These are phyloP conservation scores for Quercus cerris DNA, from an alignment of 306 rosid genomes.

Conservation along the genomic window DNA sequence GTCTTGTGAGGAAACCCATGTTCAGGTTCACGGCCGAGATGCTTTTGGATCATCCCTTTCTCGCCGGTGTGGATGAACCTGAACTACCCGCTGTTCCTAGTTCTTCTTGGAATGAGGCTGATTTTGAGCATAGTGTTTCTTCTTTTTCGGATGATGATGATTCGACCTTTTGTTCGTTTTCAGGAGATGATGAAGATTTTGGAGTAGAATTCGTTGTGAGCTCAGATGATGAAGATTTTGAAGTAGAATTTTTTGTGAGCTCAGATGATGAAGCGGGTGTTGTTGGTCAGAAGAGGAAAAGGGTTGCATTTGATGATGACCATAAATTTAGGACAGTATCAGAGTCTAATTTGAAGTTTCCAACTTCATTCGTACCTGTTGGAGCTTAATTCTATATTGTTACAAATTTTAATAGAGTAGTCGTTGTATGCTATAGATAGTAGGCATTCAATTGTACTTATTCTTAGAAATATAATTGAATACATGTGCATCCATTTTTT, in stretches of 20 bases:
- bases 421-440: not conserved
- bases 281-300: not conserved
- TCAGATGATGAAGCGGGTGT: not conserved
- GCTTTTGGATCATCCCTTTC: slow-evolving; percentile 19
- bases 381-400: not conserved
- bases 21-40: slow-evolving; percentile 29
- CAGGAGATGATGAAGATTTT: no score
- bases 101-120: not conserved
- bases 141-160: not conserved
- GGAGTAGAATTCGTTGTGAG: not conserved
- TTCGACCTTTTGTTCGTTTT: no score
- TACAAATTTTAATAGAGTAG: not conserved
- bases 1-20: slow-evolving; percentile 8
- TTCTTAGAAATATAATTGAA: no score
- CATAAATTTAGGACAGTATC: no score
- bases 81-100: not conserved
- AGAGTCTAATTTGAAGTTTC: not conserved
- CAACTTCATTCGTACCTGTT: not conserved
- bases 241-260: not conserved
- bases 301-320: no score
- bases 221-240: not conserved
- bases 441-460: not conserved
- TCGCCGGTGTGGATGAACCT: not conserved
- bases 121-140: not conserved
- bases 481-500: no score